Base-by-base conservation (phyloP, 2,329 filamentous ascomycete species). In the Clarireedia hainanense region DNA sequence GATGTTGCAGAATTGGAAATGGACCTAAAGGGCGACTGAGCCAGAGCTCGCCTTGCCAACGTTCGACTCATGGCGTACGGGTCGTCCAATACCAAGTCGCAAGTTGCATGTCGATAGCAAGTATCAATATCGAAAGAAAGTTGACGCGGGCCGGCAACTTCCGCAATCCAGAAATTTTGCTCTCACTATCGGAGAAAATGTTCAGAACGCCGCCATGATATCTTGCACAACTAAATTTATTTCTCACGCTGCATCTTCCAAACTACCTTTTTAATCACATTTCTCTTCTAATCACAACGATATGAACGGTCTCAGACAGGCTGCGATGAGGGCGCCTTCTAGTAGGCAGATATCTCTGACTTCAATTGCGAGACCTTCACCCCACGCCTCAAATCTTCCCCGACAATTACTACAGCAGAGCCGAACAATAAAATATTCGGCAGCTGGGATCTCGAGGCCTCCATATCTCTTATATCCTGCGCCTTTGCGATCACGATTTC, bases 401-500 rank as follows among this genome's bases (percentile, higher is more conserved):
- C 70, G 68, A 60, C 66, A 66, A 55, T 63, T 70, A 46, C 60
- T 72, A 37, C 67, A 67, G 51, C 70, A 70, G 52, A 65, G 62
- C 45, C 66, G 67, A 40, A 55, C 57, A 51, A 17, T 63, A 51
- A 59, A 60, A 56, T 63, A 54, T 30, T 63, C 62, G 34, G 67
- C 67, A 52, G 61, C 67, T 56, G 64, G 54, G 24, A 60, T 65
- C 55, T 57, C 63, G 63, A 66, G 67, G 56, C 65, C 72, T 69
- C 57, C 74, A 71, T 61, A 67, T 72, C 60, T 72, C 65, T 58
- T 70, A 65, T 61, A 66, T 68, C 61, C 63, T 68, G 42, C 72
- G 72, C 57, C 70, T 39, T 60, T 70, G 49, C 57, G 67, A 56
- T 68, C 73, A 63, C 63, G 69, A 70, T 63, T 72, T 69, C 61